phyloP scores from a whole-genome alignment of 179 eudicot genomes.

The Spinacia oleracea region DNA sequence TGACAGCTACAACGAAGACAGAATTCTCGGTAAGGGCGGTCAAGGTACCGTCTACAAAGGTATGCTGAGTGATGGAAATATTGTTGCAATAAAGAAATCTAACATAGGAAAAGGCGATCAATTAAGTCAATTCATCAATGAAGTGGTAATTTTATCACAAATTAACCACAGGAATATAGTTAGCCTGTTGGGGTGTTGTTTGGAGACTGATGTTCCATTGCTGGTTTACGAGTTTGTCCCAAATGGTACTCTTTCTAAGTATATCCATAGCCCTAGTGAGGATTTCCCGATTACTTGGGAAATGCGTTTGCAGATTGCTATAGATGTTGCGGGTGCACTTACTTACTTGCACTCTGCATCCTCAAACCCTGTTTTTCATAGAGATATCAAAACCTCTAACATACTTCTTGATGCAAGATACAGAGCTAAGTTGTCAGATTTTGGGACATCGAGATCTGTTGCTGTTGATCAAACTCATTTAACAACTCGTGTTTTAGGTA shows the following conservation, averaged over 20 bases:
- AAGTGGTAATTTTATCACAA: constrained; percentile 44
- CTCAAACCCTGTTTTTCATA: constrained; percentile 30
- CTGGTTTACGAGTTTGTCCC: constrained; percentile 52
- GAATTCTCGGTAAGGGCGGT: constrained; percentile 53
- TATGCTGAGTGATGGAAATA: too few species aligned
- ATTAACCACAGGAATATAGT: constrained; percentile 53
- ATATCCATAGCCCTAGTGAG: constrained; percentile 15
- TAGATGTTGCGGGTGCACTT: constrained; percentile 34
- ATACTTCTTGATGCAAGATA: constrained; percentile 36
- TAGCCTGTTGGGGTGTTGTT: constrained; percentile 44
- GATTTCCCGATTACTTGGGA: constrained; percentile 38
- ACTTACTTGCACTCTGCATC: constrained; percentile 41
- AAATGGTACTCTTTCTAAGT: constrained; percentile 35
- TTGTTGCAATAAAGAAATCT: constrained; percentile 54
- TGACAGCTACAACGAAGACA: constrained; percentile 35
- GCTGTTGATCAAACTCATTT: constrained; percentile 36
- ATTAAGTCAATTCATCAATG: constrained; percentile 56
- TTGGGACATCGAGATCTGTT: constrained; percentile 40
- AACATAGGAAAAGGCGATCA: constrained; percentile 31
- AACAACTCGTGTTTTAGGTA: constrained; percentile 38
- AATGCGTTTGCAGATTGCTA: constrained; percentile 39
- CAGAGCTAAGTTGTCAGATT: constrained; percentile 38
- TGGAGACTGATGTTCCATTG: constrained; percentile 54
- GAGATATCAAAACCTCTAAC: constrained; percentile 41
- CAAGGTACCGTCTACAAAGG: constrained; percentile 45